A percentile compares a stretch with the other conserved stretches of the same genome.
Conservation (phyloP, 495 filamentous ascomycete species). For the Arthonia radiata region DNA sequence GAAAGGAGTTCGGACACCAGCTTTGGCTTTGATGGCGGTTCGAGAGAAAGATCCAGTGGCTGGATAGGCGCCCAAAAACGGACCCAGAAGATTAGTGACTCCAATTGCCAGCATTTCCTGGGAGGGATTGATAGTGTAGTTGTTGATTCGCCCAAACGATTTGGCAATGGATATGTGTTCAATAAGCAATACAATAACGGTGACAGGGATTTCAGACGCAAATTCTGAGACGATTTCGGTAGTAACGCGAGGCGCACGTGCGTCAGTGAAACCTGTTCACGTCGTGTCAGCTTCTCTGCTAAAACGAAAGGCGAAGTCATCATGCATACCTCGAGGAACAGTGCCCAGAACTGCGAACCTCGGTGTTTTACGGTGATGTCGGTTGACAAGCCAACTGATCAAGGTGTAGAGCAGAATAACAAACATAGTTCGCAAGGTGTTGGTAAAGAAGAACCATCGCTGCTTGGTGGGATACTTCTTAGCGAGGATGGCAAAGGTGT, state of each 20-base stretch:
- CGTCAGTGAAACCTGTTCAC: conserved; percentile 44
- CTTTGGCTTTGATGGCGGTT: conserved; percentile 95
- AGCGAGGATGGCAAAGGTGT: conserved; percentile 35
- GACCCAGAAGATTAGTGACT: conserved; percentile 70
- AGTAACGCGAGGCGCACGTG: conserved; percentile 49
- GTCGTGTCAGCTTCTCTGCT: conserved; percentile 1
- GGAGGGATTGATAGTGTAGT: conserved; percentile 93
- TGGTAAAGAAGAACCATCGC: conserved; percentile 68
- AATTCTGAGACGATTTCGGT: conserved; percentile 35
- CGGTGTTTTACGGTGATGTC: conserved; percentile 19
- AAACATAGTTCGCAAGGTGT: conserved; percentile 73
- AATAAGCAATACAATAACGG: conserved; percentile 81
- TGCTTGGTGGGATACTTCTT: conserved; percentile 41
- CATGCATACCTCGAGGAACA: conserved; percentile 43
- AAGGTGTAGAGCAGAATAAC: conserved; percentile 84
- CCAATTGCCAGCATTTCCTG: conserved; percentile 95
- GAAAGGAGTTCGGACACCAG: conserved; percentile 80
- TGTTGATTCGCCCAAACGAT: conserved; percentile 89
- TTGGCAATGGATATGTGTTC: conserved; percentile 77
- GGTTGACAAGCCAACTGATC: conserved; percentile 69
- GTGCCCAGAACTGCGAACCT: conserved; percentile 42
- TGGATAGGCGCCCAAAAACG: conserved; percentile 84
- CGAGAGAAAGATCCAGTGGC: conserved; percentile 93
- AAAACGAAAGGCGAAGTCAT: conserved; percentile 1
- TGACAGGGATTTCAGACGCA: conserved; percentile 39